Base-by-base conservation (phyloP, 768 basidiomycete genomes). In the Ephemerocybe angulata region DNA sequence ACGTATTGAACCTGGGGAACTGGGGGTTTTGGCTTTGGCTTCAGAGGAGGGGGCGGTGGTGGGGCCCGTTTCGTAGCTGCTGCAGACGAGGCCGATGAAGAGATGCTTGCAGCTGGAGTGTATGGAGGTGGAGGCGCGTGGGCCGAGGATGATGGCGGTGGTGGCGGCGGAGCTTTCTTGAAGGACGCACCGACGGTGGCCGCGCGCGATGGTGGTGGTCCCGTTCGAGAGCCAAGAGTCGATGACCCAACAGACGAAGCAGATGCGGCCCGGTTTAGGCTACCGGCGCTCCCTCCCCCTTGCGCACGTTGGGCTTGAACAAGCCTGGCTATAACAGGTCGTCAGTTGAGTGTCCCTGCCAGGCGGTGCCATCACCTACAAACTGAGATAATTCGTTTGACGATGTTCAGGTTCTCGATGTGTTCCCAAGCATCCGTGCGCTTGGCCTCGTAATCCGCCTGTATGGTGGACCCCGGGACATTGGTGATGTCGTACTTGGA, bases 41-140 rank as follows among this genome's bases (percentile, higher is more conserved):
- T 95, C 1, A 94, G 66, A 2, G 93, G 88, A 7, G 96, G 96
- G 0, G 96, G 96, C 0, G 96, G 96, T 0, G 95, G 94, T 0
- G 95, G 90, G 1, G 88, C 84, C 63, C 87, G 82, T 71, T 88
- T 92, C 35, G 81, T 75, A 1, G 79, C 66, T 19, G 71, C 69
- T 31, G 73, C 52, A 27, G 63, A 64, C 5, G 62, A 53, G 11
- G 60, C 56, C 4, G 52, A 52, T 35, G 35, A 55, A 33, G 54
- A 35, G 19, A 29, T 19, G 41, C 54, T 49, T 11, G 49, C 38
- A 22, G 65, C 30, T 6, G 70, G 59, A 4, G 66, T 58, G 52
- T 73, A 73, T 3, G 74, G 74, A 11, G 74, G 74, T 13, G 74
- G 72, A 15, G 72, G 57, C 27, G 70, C 61, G 17, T 24, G 42